Evolutionary conservation across 148 eudicot genomes (phyloP).

Genomic region (Rhododendron kiyosumense): DNA sequence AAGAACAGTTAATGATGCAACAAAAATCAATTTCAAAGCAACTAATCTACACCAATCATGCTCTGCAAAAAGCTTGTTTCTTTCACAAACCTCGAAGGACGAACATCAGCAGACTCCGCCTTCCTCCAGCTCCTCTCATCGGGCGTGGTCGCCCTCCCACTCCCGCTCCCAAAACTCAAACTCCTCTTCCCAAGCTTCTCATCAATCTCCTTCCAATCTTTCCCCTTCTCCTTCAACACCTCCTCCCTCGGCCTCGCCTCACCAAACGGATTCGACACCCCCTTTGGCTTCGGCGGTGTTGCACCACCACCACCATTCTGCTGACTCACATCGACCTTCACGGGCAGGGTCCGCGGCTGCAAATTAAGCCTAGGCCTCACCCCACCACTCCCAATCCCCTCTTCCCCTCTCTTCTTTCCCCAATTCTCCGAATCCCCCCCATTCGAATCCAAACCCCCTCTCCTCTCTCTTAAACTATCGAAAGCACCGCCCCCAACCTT

Average conservation of each 20-base stretch:
- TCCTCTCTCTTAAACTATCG: conserved; percentile 50
- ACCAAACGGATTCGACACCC: conserved; percentile 80
- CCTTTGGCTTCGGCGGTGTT: conserved; percentile 37
- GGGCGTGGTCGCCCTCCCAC: conserved; percentile 24
- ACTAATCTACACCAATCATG: not conserved
- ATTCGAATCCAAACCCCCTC: conserved; percentile 37
- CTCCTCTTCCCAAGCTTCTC: conserved; percentile 68
- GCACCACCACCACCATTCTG: conserved; percentile 17
- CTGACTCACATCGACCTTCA: conserved; percentile 23
- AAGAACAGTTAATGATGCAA: conserved; percentile 1
- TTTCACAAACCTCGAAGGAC: conserved; percentile 52
- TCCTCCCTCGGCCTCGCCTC: conserved; percentile 95
- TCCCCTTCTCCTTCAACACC: conserved; percentile 86
- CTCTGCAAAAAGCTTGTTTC: not conserved
- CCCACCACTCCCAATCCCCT: conserved; percentile 19
- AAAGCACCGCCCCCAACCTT: conserved; percentile 39
- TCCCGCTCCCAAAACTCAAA: conserved; percentile 58
- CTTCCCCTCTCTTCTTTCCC: conserved; percentile 50
- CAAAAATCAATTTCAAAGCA: not conserved
- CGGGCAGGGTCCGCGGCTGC: conserved; percentile 69
- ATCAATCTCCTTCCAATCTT: conserved; percentile 97
- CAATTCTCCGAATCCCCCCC: conserved; percentile 49
- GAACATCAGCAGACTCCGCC: conserved; percentile 36
- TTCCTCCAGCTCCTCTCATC: conserved; percentile 83
- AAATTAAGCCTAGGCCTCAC: conserved; percentile 77